Evolutionary conservation across 768 basidiomycete species (phyloP).

Genomic region (Pluteus cervinus): DNA sequence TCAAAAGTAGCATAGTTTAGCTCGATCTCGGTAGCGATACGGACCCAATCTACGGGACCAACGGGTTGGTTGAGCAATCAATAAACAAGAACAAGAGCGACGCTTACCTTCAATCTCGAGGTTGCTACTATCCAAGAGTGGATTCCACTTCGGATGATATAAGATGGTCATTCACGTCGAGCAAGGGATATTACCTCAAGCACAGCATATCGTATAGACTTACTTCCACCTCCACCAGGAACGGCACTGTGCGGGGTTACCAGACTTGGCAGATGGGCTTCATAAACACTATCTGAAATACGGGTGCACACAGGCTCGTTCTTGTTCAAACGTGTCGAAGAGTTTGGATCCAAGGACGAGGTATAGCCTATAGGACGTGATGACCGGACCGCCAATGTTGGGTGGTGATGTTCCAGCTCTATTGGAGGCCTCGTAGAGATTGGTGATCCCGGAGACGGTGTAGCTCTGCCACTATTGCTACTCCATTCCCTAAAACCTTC

Average conservation of each 20-base stretch:
- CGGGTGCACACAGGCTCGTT: constrained; percentile 37
- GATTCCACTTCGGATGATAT: constrained; percentile 69
- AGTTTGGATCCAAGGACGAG: constrained; percentile 25
- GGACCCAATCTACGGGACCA: constrained; percentile 67
- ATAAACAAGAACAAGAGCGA: constrained; percentile 4
- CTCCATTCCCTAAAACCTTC: constrained; percentile 79
- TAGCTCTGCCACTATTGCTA: constrained; percentile 48
- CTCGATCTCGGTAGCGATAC: constrained; percentile 88
- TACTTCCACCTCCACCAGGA: constrained; percentile 52
- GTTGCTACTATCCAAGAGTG: constrained; percentile 84
- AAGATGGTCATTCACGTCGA: constrained; percentile 9
- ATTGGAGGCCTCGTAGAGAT: constrained; percentile 15
- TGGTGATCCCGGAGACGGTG: too few species aligned
- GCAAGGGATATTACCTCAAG: constrained; percentile 51
- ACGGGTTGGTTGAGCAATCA: constrained; percentile 1
- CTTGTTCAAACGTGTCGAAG: constrained; percentile 11
- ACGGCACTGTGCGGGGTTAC: constrained; percentile 71
- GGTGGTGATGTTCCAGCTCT: constrained; percentile 22
- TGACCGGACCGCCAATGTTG: constrained; percentile 58
- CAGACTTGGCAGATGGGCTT: constrained; percentile 67
- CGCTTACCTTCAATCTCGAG: constrained; percentile 69
- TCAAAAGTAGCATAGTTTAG: constrained; percentile 84
- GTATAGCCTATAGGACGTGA: constrained; percentile 57
- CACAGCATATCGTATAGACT: constrained; percentile 81
- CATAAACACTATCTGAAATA: constrained; percentile 60